Evolutionary conservation across 2,329 filamentous ascomycete species (phyloP).

Genomic region (Aspergillus nomiae): DNA sequence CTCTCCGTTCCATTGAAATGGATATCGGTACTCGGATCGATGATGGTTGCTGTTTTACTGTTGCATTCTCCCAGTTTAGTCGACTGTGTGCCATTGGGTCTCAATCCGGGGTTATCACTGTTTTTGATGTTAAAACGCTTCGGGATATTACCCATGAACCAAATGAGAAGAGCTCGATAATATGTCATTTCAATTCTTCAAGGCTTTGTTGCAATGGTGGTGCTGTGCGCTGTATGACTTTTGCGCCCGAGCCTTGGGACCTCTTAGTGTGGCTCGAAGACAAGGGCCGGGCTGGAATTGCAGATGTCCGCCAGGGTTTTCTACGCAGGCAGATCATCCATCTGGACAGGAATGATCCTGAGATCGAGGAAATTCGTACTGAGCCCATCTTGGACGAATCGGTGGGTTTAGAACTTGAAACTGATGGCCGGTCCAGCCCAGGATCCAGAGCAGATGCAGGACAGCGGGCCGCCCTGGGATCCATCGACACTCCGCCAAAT

Average conservation of each 20-base stretch:
- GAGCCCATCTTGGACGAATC: slow-evolving; percentile 32
- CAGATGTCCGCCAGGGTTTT: slow-evolving; percentile 51
- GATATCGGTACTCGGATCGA: slow-evolving; percentile 43
- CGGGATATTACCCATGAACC: slow-evolving; percentile 22
- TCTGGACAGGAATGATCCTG: slow-evolving; percentile 37
- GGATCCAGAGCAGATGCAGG: slow-evolving; percentile 23
- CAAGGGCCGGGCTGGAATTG: slow-evolving; percentile 55
- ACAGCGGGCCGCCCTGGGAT: slow-evolving; percentile 27
- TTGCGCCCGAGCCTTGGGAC: slow-evolving; percentile 87
- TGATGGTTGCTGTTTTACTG: slow-evolving; percentile 50
- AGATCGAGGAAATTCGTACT: slow-evolving; percentile 35
- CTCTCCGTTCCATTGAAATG: slow-evolving; percentile 41
- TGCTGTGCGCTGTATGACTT: slow-evolving; percentile 87
- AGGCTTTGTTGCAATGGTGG: slow-evolving; percentile 70
- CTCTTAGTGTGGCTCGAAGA: slow-evolving; percentile 94
- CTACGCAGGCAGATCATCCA: slow-evolving; percentile 46
- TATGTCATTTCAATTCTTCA: slow-evolving; percentile 78
- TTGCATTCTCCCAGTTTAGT: slow-evolving; percentile 53
- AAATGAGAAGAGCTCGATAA: slow-evolving; percentile 50
- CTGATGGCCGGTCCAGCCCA: slow-evolving; percentile 21
- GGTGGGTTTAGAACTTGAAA: slow-evolving; percentile 26
- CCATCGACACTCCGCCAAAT: slow-evolving; percentile 26
- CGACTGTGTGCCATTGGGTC: slow-evolving; percentile 53
- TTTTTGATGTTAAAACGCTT: slow-evolving; percentile 45
- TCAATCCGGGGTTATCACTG: slow-evolving; percentile 50